These are phyloP conservation scores for Candida peoriensis DNA, from an alignment of 805 yeast species.

Conservation along the genomic window DNA sequence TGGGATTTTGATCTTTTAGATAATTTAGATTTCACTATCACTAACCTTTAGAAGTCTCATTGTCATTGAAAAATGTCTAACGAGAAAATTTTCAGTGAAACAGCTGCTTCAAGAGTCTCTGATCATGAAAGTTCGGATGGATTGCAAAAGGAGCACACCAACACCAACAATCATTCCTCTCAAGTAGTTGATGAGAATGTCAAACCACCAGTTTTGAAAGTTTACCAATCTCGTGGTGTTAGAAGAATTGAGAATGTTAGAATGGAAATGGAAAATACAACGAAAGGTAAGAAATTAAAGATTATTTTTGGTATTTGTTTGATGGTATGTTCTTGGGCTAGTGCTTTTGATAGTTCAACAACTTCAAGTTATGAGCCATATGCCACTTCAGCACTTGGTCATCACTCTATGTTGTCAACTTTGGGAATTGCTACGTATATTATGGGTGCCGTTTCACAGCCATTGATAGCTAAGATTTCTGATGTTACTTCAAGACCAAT, in stretches of 20 bases:
- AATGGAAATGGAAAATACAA: conserved; percentile 15
- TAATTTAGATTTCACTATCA: too few species aligned
- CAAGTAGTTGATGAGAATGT: too few species aligned
- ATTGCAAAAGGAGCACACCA: too few species aligned
- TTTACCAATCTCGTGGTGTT: conserved; percentile 22
- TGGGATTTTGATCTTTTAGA: too few species aligned
- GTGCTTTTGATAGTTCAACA: conserved; percentile 27
- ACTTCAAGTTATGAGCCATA: conserved; percentile 31
- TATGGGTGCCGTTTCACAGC: conserved; percentile 32
- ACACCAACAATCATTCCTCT: too few species aligned
- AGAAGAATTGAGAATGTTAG: conserved; percentile 19
- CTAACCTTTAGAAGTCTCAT: too few species aligned
- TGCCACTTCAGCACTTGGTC: conserved; percentile 35
- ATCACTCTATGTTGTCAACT: conserved; percentile 36
- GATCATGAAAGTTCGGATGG: too few species aligned
- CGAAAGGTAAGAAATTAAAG: conserved; percentile 13
- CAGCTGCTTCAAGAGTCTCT: too few species aligned
- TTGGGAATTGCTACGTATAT: conserved; percentile 35
- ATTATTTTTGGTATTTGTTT: conserved; percentile 11
- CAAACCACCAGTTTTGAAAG: background rate
- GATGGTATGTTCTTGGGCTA: conserved; percentile 14
- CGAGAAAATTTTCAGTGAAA: too few species aligned
- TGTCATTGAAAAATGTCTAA: too few species aligned
- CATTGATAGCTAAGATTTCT: conserved; percentile 36
- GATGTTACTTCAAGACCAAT: conserved; percentile 37